Conservation (phyloP, 257 asterid genomes). For the Henckelia pumila region DNA sequence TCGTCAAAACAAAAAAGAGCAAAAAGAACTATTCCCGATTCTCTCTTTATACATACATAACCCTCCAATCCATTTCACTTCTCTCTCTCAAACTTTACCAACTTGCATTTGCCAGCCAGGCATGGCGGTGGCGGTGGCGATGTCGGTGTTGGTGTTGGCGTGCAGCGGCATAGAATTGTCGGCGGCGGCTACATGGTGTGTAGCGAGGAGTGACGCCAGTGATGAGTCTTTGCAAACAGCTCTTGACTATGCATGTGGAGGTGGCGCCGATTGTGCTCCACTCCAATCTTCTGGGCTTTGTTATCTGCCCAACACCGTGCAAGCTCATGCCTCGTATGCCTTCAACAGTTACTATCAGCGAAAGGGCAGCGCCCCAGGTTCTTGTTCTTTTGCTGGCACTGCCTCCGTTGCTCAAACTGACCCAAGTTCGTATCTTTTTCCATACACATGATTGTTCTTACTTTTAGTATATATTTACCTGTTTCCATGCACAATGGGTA, state of each 20-base stretch:
- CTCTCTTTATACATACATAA: slow-evolving; percentile 2
- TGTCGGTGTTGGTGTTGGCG: slow-evolving; percentile 24
- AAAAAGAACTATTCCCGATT: slow-evolving; percentile 23
- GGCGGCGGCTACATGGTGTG: slow-evolving; percentile 73
- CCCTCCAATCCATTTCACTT: neutral
- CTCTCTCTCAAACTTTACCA: slow-evolving; percentile 3
- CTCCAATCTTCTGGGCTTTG: slow-evolving; percentile 64
- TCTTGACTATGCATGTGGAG: slow-evolving; percentile 70
- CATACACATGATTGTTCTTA: no score
- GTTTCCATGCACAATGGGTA: neutral
- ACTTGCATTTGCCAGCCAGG: slow-evolving; percentile 1
- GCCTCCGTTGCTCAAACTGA: slow-evolving; percentile 80
- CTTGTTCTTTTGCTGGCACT: slow-evolving; percentile 70
- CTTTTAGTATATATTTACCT: neutral
- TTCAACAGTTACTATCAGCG: slow-evolving; percentile 79
- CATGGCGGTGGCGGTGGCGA: slow-evolving; percentile 31
- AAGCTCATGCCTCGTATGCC: slow-evolving; percentile 91
- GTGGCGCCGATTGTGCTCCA: slow-evolving; percentile 82
- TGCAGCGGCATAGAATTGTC: slow-evolving; percentile 22
- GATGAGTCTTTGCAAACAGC: slow-evolving; percentile 62
- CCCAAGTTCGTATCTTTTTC: slow-evolving; percentile 50
- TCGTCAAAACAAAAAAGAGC: neutral
- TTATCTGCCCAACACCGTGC: slow-evolving; percentile 70
- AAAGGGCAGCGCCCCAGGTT: slow-evolving; percentile 59
- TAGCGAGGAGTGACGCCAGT: slow-evolving; percentile 70